These are phyloP conservation scores for Trichothecium sympodiale DNA, from an alignment of 2,329 filamentous ascomycete species.

Conservation along the genomic window DNA sequence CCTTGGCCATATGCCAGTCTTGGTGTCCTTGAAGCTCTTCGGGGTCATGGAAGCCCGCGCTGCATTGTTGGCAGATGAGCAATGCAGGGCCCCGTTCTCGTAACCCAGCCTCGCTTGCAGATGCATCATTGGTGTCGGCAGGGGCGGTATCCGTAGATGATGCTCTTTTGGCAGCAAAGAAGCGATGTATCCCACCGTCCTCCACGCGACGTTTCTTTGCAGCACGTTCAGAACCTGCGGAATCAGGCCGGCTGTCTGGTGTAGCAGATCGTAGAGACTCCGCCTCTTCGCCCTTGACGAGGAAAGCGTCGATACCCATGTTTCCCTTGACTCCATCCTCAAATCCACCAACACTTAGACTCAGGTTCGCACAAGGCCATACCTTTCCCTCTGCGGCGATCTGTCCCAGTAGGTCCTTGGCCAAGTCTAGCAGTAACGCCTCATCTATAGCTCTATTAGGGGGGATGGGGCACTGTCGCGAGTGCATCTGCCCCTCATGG, in stretches of 20 bases:
- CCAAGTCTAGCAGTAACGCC: constrained; percentile 59
- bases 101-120: constrained; percentile 5
- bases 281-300: constrained; percentile 65
- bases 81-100: background rate
- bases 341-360: constrained; percentile 80
- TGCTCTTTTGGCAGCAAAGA: constrained; percentile 42
- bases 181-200: constrained; percentile 42
- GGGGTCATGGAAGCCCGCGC: constrained; percentile 41
- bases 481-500: constrained; percentile 61
- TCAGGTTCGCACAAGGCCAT: constrained; percentile 89
- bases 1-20: constrained; percentile 92
- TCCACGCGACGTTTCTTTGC: constrained; percentile 25
- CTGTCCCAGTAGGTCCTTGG: constrained; percentile 66
- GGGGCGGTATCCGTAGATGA: constrained; percentile 16
- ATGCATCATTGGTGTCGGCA: constrained; percentile 10
- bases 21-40: constrained; percentile 63
- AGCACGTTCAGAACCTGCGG: constrained; percentile 11
- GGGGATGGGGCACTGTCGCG: constrained; percentile 66
- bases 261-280: constrained; percentile 20
- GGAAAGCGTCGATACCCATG: constrained; percentile 73
- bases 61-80: constrained; percentile 52
- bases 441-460: constrained; percentile 65
- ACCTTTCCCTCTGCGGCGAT: constrained; percentile 66
- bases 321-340: constrained; percentile 80
- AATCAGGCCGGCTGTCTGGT: constrained; percentile 10